These are phyloP conservation scores for Omphalea diandra DNA, from an alignment of 441 rosid genomes.

Conservation along the genomic window DNA sequence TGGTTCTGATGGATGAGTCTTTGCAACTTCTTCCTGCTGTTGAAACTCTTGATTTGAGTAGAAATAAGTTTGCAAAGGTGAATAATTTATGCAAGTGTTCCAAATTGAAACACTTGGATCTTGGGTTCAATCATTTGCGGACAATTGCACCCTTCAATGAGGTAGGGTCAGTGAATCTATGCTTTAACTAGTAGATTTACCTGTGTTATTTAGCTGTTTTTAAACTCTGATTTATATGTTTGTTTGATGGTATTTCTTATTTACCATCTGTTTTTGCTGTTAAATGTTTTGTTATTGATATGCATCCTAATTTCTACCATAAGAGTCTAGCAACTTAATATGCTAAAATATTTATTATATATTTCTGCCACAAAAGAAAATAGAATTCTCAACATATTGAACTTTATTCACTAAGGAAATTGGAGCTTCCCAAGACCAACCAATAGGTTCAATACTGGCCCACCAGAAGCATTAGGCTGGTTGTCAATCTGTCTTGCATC, in stretches of 20 bases:
- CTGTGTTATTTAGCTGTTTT: slow-evolving; percentile 6
- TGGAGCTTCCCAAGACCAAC: neutral
- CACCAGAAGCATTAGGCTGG: neutral
- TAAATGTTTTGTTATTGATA: neutral
- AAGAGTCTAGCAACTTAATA: neutral
- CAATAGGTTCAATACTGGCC: no score
- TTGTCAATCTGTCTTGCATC: neutral
- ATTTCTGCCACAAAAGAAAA: neutral
- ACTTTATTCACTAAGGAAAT: neutral
- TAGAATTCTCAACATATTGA: neutral
- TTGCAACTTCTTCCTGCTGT: slow-evolving; percentile 96
- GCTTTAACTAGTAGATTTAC: neutral
- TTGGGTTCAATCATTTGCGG: slow-evolving; percentile 87
- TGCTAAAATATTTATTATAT: neutral
- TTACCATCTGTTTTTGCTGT: neutral
- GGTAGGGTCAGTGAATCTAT: slow-evolving; percentile 42
- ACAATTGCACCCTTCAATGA: slow-evolving; percentile 62
- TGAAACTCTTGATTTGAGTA: slow-evolving; percentile 92
- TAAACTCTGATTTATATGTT: neutral
- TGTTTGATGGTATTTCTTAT: neutral
- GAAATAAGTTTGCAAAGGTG: slow-evolving; percentile 84
- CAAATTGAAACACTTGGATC: slow-evolving; percentile 88
- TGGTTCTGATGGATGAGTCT: slow-evolving; percentile 98
- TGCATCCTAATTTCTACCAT: neutral
- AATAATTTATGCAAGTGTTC: slow-evolving; percentile 81